A percentile compares a stretch with the other conserved stretches of the same genome.
phyloP scores from a whole-genome alignment of 495 filamentous ascomycete genomes.

The Cairneyella variabilis region DNA sequence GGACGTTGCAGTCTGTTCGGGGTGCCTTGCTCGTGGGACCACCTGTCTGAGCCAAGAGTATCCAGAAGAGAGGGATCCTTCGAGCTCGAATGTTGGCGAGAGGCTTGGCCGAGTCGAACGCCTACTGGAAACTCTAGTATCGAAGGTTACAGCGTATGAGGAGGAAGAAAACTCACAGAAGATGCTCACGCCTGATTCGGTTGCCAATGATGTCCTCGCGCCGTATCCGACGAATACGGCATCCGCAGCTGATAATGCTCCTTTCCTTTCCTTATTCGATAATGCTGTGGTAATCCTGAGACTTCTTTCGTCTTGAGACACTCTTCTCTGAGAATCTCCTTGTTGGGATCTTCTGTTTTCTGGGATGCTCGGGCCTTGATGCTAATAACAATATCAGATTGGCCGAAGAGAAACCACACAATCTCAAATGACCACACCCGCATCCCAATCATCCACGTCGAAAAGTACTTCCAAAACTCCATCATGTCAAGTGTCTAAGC shows the following conservation, averaged over 20 bases:
- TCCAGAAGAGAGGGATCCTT: conserved; percentile 33
- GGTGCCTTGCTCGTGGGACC: conserved; percentile 43
- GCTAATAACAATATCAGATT: conserved; percentile 23
- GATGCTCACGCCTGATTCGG: conserved; percentile 29
- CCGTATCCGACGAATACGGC: conserved; percentile 22
- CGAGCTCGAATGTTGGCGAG: conserved; percentile 36
- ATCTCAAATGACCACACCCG: conserved; percentile 16
- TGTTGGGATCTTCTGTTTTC: too few species aligned
- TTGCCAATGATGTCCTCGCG: conserved; percentile 28
- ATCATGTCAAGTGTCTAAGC: conserved; percentile 24
- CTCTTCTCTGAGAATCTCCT: too few species aligned
- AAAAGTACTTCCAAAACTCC: conserved; percentile 19
- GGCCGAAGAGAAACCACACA: conserved; percentile 19
- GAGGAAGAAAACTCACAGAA: conserved; percentile 21
- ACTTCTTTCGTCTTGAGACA: too few species aligned
- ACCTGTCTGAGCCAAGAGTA: conserved; percentile 49
- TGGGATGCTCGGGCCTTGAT: too few species aligned
- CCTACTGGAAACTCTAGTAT: conserved; percentile 41
- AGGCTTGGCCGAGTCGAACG: conserved; percentile 42
- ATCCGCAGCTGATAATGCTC: conserved; percentile 10
- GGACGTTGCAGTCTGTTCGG: conserved; percentile 37
- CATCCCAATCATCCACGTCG: too few species aligned
- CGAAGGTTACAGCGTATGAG: conserved; percentile 36
- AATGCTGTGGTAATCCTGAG: conserved; percentile 20
- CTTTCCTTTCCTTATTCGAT: conserved; percentile 26